Base-by-base conservation (phyloP, 345 rosid species). In the Streptanthus diversifolius region DNA sequence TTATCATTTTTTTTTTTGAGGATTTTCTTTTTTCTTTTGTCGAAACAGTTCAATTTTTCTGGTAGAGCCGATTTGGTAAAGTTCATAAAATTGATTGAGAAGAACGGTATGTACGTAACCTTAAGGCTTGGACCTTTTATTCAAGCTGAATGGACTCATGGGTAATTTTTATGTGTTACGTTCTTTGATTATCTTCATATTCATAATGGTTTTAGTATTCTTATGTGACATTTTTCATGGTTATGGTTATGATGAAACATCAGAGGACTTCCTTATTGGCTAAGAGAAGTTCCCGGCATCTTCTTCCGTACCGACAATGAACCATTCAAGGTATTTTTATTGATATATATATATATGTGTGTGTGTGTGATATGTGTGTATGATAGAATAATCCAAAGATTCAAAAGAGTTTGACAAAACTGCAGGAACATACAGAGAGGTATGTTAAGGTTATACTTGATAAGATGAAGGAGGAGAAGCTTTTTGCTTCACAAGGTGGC, bases 91-190 rank as follows among this genome's bases (percentile, higher is more conserved):
- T 2, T 81, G 77, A 74, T 87, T 30, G 58, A 45, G 27, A 88
- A 88, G 77, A 72, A 86, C 25, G 82, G 81, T 1, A 75, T 91
- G 93, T 87, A 78, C 65, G 93, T 66, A 40, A 84, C 80, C 41
- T 76, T 95, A 33, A 78, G 98, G 79, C 70, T 90, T 71, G 99
- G 99, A 36, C 98, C 99, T 1, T 95, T 90, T 80, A 82, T 95
- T 63, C 95, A 95, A 67, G 99, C 92, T 65, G 99, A 95, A 82
- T 95, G 98, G 98, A 95, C 82, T 77, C 93, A 95, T 35, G 99
- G 99, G 99, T 95, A 87, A 37, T 58, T 75, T 54, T 22, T 71
- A 37, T 33, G 39, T 60, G 39, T 59, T 61, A 48, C 7, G 14
- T 35, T 36, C 18, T 30, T 30, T 44, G 56, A 5, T 44, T 9